Percentiles rank a stretch among this genome's conserved stretches.
phyloP scores from a whole-genome alignment of 805 yeast species.

The Ogataea allantospora region DNA sequence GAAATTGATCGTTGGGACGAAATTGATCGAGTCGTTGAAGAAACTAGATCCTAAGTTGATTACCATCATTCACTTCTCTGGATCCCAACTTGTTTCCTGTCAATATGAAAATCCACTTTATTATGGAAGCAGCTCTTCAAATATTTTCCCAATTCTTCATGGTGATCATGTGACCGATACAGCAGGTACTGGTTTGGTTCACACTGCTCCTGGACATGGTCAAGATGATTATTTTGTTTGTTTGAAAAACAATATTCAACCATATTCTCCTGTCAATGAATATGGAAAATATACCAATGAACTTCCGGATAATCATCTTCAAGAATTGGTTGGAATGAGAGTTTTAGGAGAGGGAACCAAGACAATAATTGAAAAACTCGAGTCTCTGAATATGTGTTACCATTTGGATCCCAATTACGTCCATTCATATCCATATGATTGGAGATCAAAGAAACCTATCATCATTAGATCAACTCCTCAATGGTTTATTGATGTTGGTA shows the following conservation, averaged over 20 bases:
- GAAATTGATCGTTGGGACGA: conserved; percentile 54
- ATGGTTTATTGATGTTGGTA: conserved; percentile 88
- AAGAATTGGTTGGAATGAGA: conserved; percentile 49
- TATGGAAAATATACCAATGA: conserved; percentile 63
- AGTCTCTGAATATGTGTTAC: conserved; percentile 44
- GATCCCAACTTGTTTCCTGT: conserved; percentile 39
- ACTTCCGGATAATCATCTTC: conserved; percentile 41
- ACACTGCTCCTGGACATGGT: conserved; percentile 98
- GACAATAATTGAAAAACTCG: conserved; percentile 43
- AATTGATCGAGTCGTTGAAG: conserved; percentile 41
- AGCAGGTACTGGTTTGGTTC: conserved; percentile 95
- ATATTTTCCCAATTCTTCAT: conserved; percentile 58
- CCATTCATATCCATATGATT: conserved; percentile 94
- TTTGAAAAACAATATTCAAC: conserved; percentile 48
- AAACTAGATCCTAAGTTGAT: conserved; percentile 29
- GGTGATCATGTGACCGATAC: conserved; percentile 78
- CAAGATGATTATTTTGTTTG: conserved; percentile 85
- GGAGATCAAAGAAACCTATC: conserved; percentile 97
- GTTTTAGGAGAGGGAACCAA: conserved; percentile 63
- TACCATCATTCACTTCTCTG: conserved; percentile 38
- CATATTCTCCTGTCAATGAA: conserved; percentile 77
- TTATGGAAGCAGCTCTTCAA: conserved; percentile 20
- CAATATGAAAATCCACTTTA: conserved; percentile 57
- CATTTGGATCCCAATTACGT: conserved; percentile 48
- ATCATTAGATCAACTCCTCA: conserved; percentile 94